Evolutionary conservation across 148 eudicot species (phyloP), one percentile per base, ranked within the genome.

Genomic region (Polygonum aviculare): DNA sequence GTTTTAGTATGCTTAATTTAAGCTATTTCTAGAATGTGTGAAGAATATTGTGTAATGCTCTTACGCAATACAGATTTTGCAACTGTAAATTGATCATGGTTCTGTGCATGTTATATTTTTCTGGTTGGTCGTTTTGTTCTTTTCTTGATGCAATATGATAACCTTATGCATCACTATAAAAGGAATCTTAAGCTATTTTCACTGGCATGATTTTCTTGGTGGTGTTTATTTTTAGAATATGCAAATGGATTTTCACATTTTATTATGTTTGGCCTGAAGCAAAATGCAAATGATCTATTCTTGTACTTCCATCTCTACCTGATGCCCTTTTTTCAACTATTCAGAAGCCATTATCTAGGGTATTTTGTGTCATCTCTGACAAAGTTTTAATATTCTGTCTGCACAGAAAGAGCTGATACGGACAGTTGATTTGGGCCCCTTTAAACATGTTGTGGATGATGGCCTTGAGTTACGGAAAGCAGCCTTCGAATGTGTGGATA

Each of bases 381-480:
- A 10, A n/a, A 16, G 36, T 22, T 35, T 41, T 49, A 31, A 74
- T 21, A 18, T 36, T 72, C 49, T 74, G 33, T 26, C 31, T 26
- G 1, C 86, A 88, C 96, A 95, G 98, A 70, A 88, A 95, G 98
- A 95, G 82, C 80, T 95, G 88, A 95, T 95, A 73, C 86, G 10
- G 59, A 36, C 21, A 18, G 11, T 2, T 51, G 26, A 54, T n/a
- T 22, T 51, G 41, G 98, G 98, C 75, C 98, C 98, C 73, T 95
- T 95, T 81, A 95, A 95, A 91, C 97, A 95, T 85, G 91, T 89
- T 76, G 98, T 95, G 72, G 98, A 95, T 82, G 98, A 95, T 82
- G 98, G 98, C 76, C 96, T 95, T 79, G 98, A 95, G 78, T 84
- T 95, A 81, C 89, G 97, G 77, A 95, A 95, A 83, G 96, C 98